Conservation (phyloP, 2,329 filamentous ascomycete genomes). For the Fusarium subglutinans region DNA sequence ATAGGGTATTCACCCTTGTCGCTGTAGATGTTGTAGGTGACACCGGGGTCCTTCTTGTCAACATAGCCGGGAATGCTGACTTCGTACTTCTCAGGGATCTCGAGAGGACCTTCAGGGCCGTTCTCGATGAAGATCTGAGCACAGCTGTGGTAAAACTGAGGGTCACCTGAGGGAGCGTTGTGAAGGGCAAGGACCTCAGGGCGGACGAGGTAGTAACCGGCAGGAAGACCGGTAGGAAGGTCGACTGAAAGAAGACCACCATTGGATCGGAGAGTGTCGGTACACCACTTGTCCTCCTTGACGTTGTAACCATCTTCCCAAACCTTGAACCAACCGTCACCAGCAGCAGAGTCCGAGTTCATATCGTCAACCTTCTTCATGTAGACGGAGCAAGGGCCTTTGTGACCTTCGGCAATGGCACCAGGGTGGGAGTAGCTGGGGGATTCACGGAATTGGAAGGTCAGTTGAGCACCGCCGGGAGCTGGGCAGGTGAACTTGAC, state of each 20-base stretch:
- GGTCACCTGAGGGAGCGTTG: slow-evolving; percentile 64
- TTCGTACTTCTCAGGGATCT: slow-evolving; percentile 58
- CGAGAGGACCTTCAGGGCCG: slow-evolving; percentile 55
- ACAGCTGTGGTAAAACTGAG: slow-evolving; percentile 80
- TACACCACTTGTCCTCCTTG: slow-evolving; percentile 70
- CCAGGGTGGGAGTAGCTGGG: slow-evolving; percentile 64
- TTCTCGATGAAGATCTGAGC: slow-evolving; percentile 72
- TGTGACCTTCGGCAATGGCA: slow-evolving; percentile 68
- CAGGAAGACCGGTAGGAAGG: slow-evolving; percentile 68
- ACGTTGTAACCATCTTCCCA: slow-evolving; percentile 74
- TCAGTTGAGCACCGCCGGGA: slow-evolving; percentile 64
- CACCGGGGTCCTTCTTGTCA: slow-evolving; percentile 59
- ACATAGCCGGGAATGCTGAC: slow-evolving; percentile 76
- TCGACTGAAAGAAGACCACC: slow-evolving; percentile 70
- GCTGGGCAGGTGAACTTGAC: slow-evolving; percentile 61
- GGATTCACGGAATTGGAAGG: slow-evolving; percentile 73
- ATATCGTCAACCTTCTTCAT: slow-evolving; percentile 74
- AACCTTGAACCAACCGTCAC: slow-evolving; percentile 82
- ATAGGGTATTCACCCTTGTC: slow-evolving; percentile 63
- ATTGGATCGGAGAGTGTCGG: slow-evolving; percentile 72
- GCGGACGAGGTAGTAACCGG: slow-evolving; percentile 76
- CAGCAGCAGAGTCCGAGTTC: slow-evolving; percentile 60
- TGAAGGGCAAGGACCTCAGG: slow-evolving; percentile 77
- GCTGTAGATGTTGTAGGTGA: slow-evolving; percentile 72
- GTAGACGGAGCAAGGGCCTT: slow-evolving; percentile 78